Evolutionary conservation across 352 stramenopile species (phyloP), one percentile per base, ranked within the genome.

Genomic region (Globisporangium cylindrosporum): DNA sequence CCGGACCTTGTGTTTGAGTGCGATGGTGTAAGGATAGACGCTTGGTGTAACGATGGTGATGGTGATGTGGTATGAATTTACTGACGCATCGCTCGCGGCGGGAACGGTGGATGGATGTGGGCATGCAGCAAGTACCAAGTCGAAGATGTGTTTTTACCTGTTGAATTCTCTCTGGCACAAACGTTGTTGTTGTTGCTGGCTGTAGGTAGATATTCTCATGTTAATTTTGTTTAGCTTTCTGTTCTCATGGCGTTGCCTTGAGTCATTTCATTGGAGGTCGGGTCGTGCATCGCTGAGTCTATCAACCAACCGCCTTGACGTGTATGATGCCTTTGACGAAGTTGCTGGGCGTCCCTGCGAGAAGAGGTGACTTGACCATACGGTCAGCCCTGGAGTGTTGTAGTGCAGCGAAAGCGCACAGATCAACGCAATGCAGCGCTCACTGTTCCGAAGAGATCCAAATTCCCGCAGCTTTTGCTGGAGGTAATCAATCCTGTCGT

Each of bases 131-230:
- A 64, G 38, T 29, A 61, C 55, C 43, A 22, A 61, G 9, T 49
- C 59, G 59, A 64, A 43, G 59, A 64, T 64, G 59, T 64, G 59
- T 64, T 64, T 64, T 64, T 64, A 64, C 59, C 24, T n/a, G 15
- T 29, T 64, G 54, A 34, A 59, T 57, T 29, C n/a, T 62, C 36
- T 51, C 36, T 43, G 59, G 24, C 27, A 48, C 56, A 32, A 49
- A 49, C 27, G 10, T 27, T 59, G 29, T 25, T 64, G 59, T 41
- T 54, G 24, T 64, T 64, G 59, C 59, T 51, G 22, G 22, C 29
- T 56, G 59, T 64, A 64, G 59, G 59, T 41, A 64, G 59, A 64
- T 62, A 55, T 55, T 55, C 48, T 27, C 48, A 55, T 60, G 55
- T 60, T 60, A 14, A 27, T 43, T 43, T 64, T 64, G 41, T 38